Percentiles rank a stretch among this genome's conserved stretches.
These are phyloP conservation scores for Teunomyces stri DNA, from an alignment of 805 yeast species.

Conservation along the genomic window DNA sequence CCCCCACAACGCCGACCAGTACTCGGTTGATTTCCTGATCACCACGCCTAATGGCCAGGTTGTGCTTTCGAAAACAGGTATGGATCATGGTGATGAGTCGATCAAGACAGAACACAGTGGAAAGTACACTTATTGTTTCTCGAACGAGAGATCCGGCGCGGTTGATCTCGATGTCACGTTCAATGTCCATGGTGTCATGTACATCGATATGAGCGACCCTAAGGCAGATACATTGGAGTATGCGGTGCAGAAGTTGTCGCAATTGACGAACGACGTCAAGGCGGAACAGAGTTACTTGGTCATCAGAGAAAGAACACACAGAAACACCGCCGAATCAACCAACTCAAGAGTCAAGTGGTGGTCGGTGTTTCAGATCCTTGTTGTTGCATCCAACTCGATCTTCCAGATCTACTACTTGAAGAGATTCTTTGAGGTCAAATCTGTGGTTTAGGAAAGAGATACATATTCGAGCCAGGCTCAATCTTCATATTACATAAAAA, in stretches of 20 bases:
- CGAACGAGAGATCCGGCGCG: conserved; percentile 73
- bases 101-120: conserved; percentile 67
- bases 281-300: conserved; percentile 92
- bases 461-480: background rate
- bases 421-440: conserved; percentile 92
- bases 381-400: conserved; percentile 80
- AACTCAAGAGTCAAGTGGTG: conserved; percentile 97
- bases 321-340: conserved; percentile 98
- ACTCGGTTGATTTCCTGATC: conserved; percentile 59
- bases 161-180: conserved; percentile 89
- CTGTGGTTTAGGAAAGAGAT: conserved; percentile 59
- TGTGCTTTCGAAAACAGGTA: conserved; percentile 48
- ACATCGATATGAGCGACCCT: conserved; percentile 76
- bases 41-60: conserved; percentile 45
- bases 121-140: conserved; percentile 83
- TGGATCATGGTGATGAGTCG: conserved; percentile 78
- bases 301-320: conserved; percentile 93
- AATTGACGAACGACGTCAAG: conserved; percentile 79
- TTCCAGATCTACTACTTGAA: conserved; percentile 94
- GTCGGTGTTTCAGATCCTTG: conserved; percentile 87
- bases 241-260: conserved; percentile 72
- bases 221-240: conserved; percentile 77
- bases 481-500: background rate
- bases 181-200: conserved; percentile 91
- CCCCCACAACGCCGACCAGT: conserved; percentile 63